These are phyloP conservation scores for Rhynchospora tenuis DNA, from an alignment of 176 grass and related monocot genomes.

Conservation along the genomic window DNA sequence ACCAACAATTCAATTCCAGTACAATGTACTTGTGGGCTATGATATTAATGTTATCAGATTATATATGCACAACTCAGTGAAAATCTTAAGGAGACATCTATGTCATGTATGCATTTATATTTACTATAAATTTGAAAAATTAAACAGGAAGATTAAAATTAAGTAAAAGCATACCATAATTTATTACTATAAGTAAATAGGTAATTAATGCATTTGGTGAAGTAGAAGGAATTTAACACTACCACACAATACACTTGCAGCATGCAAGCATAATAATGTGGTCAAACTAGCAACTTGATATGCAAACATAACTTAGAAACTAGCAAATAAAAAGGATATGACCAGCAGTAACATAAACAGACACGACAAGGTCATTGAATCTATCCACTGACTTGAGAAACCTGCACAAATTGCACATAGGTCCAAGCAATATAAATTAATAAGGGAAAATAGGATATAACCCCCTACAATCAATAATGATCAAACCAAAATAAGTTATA, in stretches of 20 bases:
- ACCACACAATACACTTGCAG: neutral
- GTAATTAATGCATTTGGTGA: neutral
- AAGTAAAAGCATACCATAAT: neutral
- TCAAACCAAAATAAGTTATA: neutral
- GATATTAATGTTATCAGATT: neutral
- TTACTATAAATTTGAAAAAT: neutral
- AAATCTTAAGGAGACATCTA: neutral
- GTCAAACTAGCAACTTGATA: neutral
- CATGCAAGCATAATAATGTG: neutral
- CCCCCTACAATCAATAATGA: neutral
- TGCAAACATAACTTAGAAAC: neutral
- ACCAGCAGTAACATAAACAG: constrained; percentile 90
- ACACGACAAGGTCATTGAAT: constrained; percentile 86
- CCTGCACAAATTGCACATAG: constrained; percentile 35
- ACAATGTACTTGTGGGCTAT: neutral
- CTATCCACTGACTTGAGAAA: constrained; percentile 86
- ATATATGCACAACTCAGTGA: neutral
- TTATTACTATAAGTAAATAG: neutral
- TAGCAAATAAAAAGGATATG: constrained; percentile 60
- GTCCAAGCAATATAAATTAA: neutral
- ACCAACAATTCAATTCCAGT: neutral
- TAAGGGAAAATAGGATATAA: no score
- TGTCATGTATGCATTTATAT: neutral
- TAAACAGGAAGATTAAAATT: neutral
- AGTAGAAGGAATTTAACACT: neutral